phyloP scores from a whole-genome alignment of 495 filamentous ascomycete genomes.

The Niebla homalea region DNA sequence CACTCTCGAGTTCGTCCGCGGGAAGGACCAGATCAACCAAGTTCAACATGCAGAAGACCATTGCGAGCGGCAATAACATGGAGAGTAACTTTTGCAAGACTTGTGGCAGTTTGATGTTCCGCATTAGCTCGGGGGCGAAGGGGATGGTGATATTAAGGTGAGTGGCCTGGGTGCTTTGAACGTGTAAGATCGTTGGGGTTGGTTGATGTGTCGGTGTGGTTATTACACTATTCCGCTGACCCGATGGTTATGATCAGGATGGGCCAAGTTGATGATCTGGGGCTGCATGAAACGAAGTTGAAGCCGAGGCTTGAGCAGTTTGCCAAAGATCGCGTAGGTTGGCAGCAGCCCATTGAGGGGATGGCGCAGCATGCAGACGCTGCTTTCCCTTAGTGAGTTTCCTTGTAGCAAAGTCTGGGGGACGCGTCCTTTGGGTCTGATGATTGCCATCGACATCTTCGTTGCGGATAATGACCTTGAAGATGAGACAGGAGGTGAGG shows the following conservation, averaged over 20 bases:
- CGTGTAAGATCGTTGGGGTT: constrained; percentile 26
- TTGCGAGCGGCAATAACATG: constrained; percentile 39
- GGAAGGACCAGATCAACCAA: too few species aligned
- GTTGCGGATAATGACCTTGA: too few species aligned
- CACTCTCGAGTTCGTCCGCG: too few species aligned
- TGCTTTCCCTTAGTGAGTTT: background rate
- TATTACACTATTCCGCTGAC: constrained; percentile 7
- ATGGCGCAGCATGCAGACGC: constrained; percentile 10
- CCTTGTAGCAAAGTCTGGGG: too few species aligned
- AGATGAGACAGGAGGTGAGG: too few species aligned
- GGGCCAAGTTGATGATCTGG: constrained; percentile 41
- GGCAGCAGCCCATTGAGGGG: constrained; percentile 26
- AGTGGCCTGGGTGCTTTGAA: too few species aligned
- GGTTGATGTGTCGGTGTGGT: constrained; percentile 36
- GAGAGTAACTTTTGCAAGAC: too few species aligned
- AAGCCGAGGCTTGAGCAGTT: constrained; percentile 32
- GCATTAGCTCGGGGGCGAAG: too few species aligned
- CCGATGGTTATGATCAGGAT: constrained; percentile 24
- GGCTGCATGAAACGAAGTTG: constrained; percentile 35
- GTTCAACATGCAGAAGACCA: constrained; percentile 15
- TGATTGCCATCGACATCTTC: too few species aligned
- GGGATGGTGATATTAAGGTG: too few species aligned
- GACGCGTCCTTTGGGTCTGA: too few species aligned
- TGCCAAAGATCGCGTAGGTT: constrained; percentile 28
- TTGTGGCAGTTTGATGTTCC: too few species aligned